phyloP scores from a whole-genome alignment of 1,139 yeast species.

The Lodderomyces pseudojiufengensis region DNA sequence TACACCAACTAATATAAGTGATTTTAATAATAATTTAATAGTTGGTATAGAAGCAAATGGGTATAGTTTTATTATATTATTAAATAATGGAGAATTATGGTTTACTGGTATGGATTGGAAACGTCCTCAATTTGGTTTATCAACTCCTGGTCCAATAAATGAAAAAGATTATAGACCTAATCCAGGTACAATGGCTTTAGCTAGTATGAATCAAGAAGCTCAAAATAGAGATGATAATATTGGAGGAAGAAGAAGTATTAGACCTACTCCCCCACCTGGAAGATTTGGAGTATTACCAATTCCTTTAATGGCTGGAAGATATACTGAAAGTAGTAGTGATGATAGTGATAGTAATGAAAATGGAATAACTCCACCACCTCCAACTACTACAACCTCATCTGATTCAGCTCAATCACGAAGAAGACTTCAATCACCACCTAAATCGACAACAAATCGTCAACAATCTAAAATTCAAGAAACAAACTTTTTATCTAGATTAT shows the following conservation, averaged over 20 bases:
- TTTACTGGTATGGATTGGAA: slow-evolving; percentile 53
- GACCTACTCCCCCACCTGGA: slow-evolving; percentile 4
- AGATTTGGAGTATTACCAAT: slow-evolving; percentile 11
- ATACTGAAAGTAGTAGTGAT: slow-evolving; percentile 7
- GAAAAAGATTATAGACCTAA: slow-evolving; percentile 22
- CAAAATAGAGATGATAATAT: slow-evolving; percentile 1
- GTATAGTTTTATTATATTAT: slow-evolving; percentile 58
- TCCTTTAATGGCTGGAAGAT: slow-evolving; percentile 10
- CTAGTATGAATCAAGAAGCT: slow-evolving; percentile 6
- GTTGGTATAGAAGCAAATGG: slow-evolving; percentile 66
- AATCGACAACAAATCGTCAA: slow-evolving; percentile 3
- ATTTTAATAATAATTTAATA: slow-evolving; percentile 35
- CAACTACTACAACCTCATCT: slow-evolving; percentile 14
- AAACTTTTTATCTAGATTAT: slow-evolving; percentile 26
- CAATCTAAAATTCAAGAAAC: slow-evolving; percentile 21
- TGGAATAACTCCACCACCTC: background rate
- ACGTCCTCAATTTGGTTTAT: slow-evolving; percentile 19
- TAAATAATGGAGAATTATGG: slow-evolving; percentile 51
- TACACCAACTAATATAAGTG: slow-evolving; percentile 36
- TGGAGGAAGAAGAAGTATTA: slow-evolving; percentile 9
- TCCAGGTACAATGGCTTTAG: slow-evolving; percentile 20
- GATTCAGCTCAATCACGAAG: slow-evolving; percentile 11
- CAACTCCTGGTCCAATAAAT: slow-evolving; percentile 21
- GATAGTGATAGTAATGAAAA: background rate
- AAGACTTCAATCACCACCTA: slow-evolving; percentile 8